A percentile compares a stretch with the other conserved stretches of the same genome.
These are phyloP conservation scores for Aureobasidium sp. DNA, from an alignment of 2,329 filamentous ascomycete genomes.

Conservation along the genomic window DNA sequence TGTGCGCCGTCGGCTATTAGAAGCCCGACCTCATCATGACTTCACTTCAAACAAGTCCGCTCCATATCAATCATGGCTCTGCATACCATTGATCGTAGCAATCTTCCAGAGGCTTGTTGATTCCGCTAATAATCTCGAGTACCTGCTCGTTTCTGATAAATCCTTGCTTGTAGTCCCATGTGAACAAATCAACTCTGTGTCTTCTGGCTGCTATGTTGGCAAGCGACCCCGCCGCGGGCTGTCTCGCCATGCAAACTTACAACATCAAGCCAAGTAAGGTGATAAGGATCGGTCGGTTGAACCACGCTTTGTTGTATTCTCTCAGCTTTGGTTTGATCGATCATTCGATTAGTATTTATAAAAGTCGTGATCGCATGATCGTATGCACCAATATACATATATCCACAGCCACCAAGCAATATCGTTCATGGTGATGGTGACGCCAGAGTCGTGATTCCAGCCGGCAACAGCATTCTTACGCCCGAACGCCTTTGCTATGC, in stretches of 20 bases:
- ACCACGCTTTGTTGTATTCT: too few relatives aligned
- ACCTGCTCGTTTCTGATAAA: too few relatives aligned
- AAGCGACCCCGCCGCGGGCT: neutral
- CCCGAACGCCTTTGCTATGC: slow-evolving; percentile 14
- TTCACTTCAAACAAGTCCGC: too few relatives aligned
- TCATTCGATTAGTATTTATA: slow-evolving; percentile 1
- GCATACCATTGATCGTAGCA: too few relatives aligned
- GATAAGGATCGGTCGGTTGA: too few relatives aligned
- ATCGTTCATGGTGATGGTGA: neutral
- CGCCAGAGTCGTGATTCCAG: neutral
- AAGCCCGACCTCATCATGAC: slow-evolving; percentile 1
- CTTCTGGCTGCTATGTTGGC: neutral
- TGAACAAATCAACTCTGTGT: neutral
- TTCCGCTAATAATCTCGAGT: too few relatives aligned
- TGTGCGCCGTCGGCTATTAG: neutral
- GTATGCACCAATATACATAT: neutral
- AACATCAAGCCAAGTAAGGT: too few relatives aligned
- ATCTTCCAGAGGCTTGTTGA: too few relatives aligned
- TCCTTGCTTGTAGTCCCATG: too few relatives aligned
- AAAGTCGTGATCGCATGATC: neutral
- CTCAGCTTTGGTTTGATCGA: neutral
- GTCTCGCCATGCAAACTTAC: neutral
- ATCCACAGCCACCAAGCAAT: neutral
- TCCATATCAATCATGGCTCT: too few relatives aligned
- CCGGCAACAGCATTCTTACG: neutral